Evolutionary conservation across 495 filamentous ascomycete species (phyloP).

Genomic region (Talaromyces liani): DNA sequence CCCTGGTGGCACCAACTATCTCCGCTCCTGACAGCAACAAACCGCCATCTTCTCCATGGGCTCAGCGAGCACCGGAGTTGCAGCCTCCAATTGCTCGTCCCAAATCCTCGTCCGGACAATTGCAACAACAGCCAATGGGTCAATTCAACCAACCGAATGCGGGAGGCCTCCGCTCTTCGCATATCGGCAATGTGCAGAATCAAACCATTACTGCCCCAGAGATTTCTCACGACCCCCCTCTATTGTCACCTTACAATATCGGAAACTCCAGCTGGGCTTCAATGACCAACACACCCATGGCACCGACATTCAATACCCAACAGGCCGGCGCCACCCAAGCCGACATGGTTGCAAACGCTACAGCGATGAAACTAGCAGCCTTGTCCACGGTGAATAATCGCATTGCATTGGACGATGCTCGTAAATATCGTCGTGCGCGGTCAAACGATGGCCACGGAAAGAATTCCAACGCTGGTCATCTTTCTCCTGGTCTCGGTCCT

Average conservation of each 20-base stretch:
- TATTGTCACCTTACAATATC: constrained; percentile 82
- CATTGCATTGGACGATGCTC: constrained; percentile 91
- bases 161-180: constrained; percentile 76
- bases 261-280: constrained; percentile 94
- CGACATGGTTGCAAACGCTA: constrained; percentile 98
- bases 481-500: constrained; percentile 44
- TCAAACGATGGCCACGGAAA: constrained; percentile 73
- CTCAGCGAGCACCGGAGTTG: constrained; percentile 44
- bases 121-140: constrained; percentile 82
- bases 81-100: constrained; percentile 61
- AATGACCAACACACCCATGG: constrained; percentile 97
- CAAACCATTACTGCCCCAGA: constrained; percentile 73
- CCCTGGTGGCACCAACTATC: constrained; percentile 71
- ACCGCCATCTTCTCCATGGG: constrained; percentile 74
- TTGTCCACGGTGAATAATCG: constrained; percentile 97
- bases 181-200: constrained; percentile 72
- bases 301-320: constrained; percentile 63
- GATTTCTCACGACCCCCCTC: constrained; percentile 61
- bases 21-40: constrained; percentile 54
- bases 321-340: constrained; percentile 61
- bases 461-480: constrained; percentile 29
- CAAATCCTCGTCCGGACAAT: constrained; percentile 78
- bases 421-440: constrained; percentile 84
- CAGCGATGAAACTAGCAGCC: constrained; percentile 96
- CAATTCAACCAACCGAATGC: constrained; percentile 85